A percentile compares a stretch with the other conserved stretches of the same genome.
phyloP scores from a whole-genome alignment of 805 yeast genomes.

The Komagataella pseudopastoris region DNA sequence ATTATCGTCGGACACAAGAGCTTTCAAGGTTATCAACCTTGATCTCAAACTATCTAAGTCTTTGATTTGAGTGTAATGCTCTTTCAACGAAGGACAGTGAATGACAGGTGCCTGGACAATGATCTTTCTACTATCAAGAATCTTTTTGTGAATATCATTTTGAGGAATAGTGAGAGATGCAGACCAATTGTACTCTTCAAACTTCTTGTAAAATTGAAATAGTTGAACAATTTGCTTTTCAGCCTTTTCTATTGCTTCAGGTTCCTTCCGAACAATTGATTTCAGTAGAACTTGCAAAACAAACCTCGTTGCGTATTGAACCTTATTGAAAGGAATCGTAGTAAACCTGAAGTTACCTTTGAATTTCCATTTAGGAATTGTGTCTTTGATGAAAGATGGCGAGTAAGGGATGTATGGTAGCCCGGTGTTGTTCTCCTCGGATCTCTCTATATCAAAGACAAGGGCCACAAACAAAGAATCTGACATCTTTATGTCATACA shows the following conservation, averaged over 20 bases:
- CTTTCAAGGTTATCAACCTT: slow-evolving; percentile 42
- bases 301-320: slow-evolving; percentile 31
- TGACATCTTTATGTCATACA: slow-evolving; percentile 34
- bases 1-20: slow-evolving; percentile 72
- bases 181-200: slow-evolving; percentile 30
- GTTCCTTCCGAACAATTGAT: slow-evolving; percentile 20
- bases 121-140: slow-evolving; percentile 14
- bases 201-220: slow-evolving; percentile 22
- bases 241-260: slow-evolving; percentile 21
- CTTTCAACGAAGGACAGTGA: slow-evolving; percentile 27
- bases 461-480: slow-evolving; percentile 22
- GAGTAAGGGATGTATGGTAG: slow-evolving; percentile 23
- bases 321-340: slow-evolving; percentile 23
- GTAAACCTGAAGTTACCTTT: slow-evolving; percentile 12
- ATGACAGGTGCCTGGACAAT: neutral
- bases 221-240: slow-evolving; percentile 20
- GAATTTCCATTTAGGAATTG: slow-evolving; percentile 20
- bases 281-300: slow-evolving; percentile 18
- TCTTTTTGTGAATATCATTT: slow-evolving; percentile 23
- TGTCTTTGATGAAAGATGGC: slow-evolving; percentile 17
- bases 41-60: slow-evolving; percentile 29
- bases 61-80: slow-evolving; percentile 30
- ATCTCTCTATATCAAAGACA: slow-evolving; percentile 27
- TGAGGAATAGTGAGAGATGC: slow-evolving; percentile 19
- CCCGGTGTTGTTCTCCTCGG: slow-evolving; percentile 12